Percentiles rank a stretch among this genome's conserved stretches.
These are phyloP conservation scores for Raffaelea ambrosiae DNA, from an alignment of 2,329 filamentous ascomycete species.

Conservation along the genomic window DNA sequence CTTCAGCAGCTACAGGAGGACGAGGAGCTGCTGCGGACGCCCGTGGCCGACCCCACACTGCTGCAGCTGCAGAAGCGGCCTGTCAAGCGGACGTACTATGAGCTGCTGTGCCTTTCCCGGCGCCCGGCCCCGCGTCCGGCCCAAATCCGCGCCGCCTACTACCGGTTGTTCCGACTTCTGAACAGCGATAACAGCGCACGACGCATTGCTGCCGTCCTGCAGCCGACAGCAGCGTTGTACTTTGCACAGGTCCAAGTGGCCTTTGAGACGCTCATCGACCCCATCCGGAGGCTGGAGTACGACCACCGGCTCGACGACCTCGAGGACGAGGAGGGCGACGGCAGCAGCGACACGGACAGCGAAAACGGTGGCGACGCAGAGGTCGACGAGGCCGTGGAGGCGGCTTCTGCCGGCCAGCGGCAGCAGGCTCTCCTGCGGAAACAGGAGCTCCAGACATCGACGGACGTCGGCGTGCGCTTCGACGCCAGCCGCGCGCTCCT, in stretches of 20 bases:
- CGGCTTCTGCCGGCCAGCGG: slow-evolving; percentile 2
- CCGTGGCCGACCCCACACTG: neutral
- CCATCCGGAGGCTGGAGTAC: slow-evolving; percentile 30
- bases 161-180: slow-evolving; percentile 33
- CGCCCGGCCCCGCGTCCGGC: slow-evolving; percentile 19
- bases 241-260: slow-evolving; percentile 32
- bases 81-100: slow-evolving; percentile 29
- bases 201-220: slow-evolving; percentile 27
- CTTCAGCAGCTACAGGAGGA: neutral
- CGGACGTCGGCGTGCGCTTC: slow-evolving; percentile 29
- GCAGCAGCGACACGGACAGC: slow-evolving; percentile 11
- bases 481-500: slow-evolving; percentile 19
- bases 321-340: slow-evolving; percentile 16
- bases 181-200: slow-evolving; percentile 26
- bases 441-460: slow-evolving; percentile 19
- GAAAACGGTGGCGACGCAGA: slow-evolving; percentile 9
- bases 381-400: slow-evolving; percentile 16
- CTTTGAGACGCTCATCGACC: slow-evolving; percentile 39
- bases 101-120: slow-evolving; percentile 33
- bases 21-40: neutral
- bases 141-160: slow-evolving; percentile 35
- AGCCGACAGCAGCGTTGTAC: slow-evolving; percentile 29
- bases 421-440: slow-evolving; percentile 12
- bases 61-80: neutral
- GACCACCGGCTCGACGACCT: slow-evolving; percentile 20